Base-by-base conservation (phyloP, 169 alveolate species). In the Plasmodium falciparum region DNA sequence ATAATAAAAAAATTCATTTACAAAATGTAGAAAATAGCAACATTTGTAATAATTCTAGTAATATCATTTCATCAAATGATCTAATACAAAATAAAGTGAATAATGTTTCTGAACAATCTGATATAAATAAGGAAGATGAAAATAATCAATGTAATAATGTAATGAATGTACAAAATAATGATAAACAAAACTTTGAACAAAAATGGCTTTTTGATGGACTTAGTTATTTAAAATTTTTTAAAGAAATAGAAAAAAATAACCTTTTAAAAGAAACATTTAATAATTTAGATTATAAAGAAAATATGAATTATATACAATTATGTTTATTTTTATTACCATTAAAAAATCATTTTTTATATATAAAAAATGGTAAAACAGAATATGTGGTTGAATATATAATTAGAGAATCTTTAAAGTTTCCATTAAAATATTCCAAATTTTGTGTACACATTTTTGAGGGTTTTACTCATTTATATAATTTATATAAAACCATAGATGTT, bases 391-490 rank as follows among this genome's bases (percentile, higher is more conserved):
- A 43, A 24, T 80, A 67, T 63, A 80, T 80, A 17, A 63, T 80
- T 80, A 50, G 90, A 24, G 90, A 80, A 69, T 80, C 90, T 12
- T 50, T 80, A 69, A 80, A 80, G 59, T 80, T 80, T 39, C 90
- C 90, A 11, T 72, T 80, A 58, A 80, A 80, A 62, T 56, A 80
- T 67, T 71, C 85, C 29, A 80, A 80, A 80, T 80, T 80, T 58
- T 80, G 90, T 80, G 83, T 69, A 49, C 13, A 66, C 9, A 80
- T 80, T 26, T 80, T 24, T 69, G 90, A 80, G 70, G 69, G 76
- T 22, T 80, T 80, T 80, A 24, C 22, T 12, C 67, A 61, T 72
- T 45, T 80, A 62, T 80, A 80, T 63, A 33, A 80, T 12, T 62
- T 80, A 39, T 80, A 80, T 63, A 80, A 66, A 80, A 80, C 67